Evolutionary conservation across 805 yeast species (phyloP).

Genomic region (Hanseniaspora lindneri): DNA sequence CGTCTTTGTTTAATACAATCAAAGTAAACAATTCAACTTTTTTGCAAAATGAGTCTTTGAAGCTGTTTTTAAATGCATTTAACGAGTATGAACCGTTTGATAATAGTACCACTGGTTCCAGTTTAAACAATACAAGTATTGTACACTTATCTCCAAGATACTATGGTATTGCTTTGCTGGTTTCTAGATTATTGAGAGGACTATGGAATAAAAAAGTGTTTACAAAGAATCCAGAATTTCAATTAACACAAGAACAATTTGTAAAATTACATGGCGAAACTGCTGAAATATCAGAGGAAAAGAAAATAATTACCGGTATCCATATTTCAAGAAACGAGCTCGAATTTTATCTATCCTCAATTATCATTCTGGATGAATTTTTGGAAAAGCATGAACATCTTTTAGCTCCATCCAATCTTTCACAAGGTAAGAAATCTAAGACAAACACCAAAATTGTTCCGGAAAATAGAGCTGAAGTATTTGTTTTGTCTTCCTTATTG

Average conservation of each 20-base stretch:
- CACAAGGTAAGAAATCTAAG: neutral
- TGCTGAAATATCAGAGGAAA: conserved; percentile 33
- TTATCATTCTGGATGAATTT: conserved; percentile 56
- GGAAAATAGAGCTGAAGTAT: conserved; percentile 69
- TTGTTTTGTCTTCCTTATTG: conserved; percentile 68
- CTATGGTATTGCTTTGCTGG: conserved; percentile 70
- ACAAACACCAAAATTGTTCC: conserved; percentile 1
- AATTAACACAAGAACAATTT: conserved; percentile 17
- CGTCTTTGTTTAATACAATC: conserved; percentile 74
- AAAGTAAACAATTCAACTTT: conserved; percentile 51
- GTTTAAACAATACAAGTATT: conserved; percentile 22
- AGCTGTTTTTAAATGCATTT: conserved; percentile 29
- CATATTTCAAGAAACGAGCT: conserved; percentile 34
- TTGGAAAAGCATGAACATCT: conserved; percentile 50
- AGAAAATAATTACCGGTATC: conserved; percentile 24
- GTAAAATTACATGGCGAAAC: conserved; percentile 28
- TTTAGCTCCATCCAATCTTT: conserved; percentile 26
- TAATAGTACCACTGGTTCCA: neutral
- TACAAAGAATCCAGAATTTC: conserved; percentile 24
- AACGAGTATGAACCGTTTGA: conserved; percentile 5
- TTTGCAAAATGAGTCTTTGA: conserved; percentile 34
- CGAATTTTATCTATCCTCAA: conserved; percentile 60
- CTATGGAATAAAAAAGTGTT: conserved; percentile 71
- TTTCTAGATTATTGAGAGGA: conserved; percentile 66
- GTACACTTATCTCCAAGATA: conserved; percentile 87